Evolutionary conservation across 331 rosid species (phyloP).

Genomic region (Rosa hybrid): DNA sequence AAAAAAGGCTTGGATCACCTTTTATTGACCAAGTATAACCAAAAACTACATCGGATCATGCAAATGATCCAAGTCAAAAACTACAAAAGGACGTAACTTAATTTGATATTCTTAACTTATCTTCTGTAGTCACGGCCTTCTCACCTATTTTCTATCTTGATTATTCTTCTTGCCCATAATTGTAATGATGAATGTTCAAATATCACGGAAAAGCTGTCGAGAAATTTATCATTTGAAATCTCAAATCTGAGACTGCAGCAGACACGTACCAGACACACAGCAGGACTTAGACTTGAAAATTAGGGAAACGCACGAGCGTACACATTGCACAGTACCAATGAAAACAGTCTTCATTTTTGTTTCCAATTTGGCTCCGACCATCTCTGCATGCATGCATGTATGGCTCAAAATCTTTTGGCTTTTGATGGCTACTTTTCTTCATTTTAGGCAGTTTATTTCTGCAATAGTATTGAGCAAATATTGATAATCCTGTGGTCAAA

Average conservation of each 20-base stretch:
- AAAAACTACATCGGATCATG: background rate
- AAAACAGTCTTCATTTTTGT: background rate
- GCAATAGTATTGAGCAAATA: background rate
- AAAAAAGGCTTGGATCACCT: background rate
- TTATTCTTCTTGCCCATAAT: background rate
- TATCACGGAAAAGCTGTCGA: constrained; percentile 9
- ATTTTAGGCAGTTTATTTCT: background rate
- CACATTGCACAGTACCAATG: background rate
- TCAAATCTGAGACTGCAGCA: background rate
- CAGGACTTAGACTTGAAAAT: background rate
- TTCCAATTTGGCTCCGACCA: background rate
- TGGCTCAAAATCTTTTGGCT: background rate
- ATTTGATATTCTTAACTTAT: constrained; percentile 15
- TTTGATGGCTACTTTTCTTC: background rate
- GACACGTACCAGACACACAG: background rate
- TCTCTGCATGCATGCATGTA: background rate
- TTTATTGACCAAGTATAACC: background rate
- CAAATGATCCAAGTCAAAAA: constrained; percentile 11
- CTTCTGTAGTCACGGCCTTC: constrained; percentile 9
- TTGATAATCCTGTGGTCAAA: background rate
- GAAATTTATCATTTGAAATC: background rate
- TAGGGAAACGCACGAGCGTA: background rate
- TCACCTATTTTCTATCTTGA: background rate
- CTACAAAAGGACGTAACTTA: constrained; percentile 21
- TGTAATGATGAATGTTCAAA: background rate